These are phyloP conservation scores for Neonectria punicea DNA, from an alignment of 2,329 filamentous ascomycete species.

Conservation along the genomic window DNA sequence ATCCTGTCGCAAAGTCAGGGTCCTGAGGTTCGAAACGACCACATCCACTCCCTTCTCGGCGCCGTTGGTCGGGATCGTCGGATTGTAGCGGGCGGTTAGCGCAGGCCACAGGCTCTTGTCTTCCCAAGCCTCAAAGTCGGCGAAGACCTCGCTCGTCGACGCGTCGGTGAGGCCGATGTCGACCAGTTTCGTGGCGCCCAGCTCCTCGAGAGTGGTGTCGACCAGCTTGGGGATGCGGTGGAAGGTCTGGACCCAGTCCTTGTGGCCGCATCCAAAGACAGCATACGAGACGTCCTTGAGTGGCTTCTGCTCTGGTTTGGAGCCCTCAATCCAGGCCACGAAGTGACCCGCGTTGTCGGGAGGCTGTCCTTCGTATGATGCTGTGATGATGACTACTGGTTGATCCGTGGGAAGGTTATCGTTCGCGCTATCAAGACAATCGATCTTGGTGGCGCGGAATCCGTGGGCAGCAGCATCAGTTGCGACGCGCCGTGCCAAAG, in stretches of 20 bases:
- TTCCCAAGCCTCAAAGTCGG: slow-evolving; percentile 73
- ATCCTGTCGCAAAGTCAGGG: slow-evolving; percentile 18
- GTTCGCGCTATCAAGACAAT: slow-evolving; percentile 69
- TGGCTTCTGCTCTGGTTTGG: slow-evolving; percentile 55
- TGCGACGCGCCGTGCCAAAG: slow-evolving; percentile 71
- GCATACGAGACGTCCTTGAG: slow-evolving; percentile 69
- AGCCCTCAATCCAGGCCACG: slow-evolving; percentile 69
- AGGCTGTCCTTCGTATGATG: slow-evolving; percentile 78
- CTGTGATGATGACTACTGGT: slow-evolving; percentile 73
- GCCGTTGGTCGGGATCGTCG: neutral
- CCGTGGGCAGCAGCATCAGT: slow-evolving; percentile 67
- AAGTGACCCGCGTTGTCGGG: slow-evolving; percentile 77
- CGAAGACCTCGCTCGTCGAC: slow-evolving; percentile 71
- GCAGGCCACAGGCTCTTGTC: slow-evolving; percentile 63
- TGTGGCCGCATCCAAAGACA: slow-evolving; percentile 73
- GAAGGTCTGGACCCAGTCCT: slow-evolving; percentile 70
- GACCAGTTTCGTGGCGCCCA: slow-evolving; percentile 47
- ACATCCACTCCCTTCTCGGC: slow-evolving; percentile 11
- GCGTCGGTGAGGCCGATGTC: slow-evolving; percentile 67
- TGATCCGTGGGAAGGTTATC: slow-evolving; percentile 67
- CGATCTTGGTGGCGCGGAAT: slow-evolving; percentile 62
- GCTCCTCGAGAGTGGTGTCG: slow-evolving; percentile 59
- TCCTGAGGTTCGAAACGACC: slow-evolving; percentile 10
- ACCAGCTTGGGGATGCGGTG: slow-evolving; percentile 72
- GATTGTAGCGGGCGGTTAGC: slow-evolving; percentile 55